Conservation (phyloP, 208 protist species). For the Naegleria fowleri region DNA sequence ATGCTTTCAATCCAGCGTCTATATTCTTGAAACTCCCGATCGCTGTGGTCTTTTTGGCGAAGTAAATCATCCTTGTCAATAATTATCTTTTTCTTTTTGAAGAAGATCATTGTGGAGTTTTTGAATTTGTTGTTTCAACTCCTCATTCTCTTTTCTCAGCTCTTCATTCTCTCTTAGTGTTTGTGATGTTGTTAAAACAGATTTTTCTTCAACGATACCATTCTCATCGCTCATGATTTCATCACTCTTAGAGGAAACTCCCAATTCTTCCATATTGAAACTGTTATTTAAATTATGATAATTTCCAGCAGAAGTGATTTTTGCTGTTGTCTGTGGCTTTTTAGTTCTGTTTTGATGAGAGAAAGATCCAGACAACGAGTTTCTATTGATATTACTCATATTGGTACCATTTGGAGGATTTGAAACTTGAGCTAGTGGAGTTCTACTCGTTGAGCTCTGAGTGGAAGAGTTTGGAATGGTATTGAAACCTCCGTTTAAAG, state of each 20-base stretch:
- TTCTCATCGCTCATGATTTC: background rate
- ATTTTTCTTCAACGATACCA: too few relatives aligned
- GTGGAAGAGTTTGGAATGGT: too few relatives aligned
- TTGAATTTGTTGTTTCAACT: background rate
- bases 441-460: too few relatives aligned
- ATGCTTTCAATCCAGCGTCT: background rate
- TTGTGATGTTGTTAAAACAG: too few relatives aligned
- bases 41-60: background rate
- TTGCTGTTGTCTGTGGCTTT: background rate
- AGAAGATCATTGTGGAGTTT: background rate
- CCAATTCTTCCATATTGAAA: too few relatives aligned
- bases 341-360: background rate
- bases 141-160: background rate
- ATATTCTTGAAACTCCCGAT: background rate
- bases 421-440: too few relatives aligned
- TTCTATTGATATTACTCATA: background rate
- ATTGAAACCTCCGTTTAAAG: too few relatives aligned
- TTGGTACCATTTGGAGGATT: background rate
- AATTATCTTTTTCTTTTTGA: background rate
- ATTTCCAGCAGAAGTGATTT: too few relatives aligned
- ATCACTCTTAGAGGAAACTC: background rate
- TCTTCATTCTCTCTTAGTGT: background rate
- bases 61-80: background rate
- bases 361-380: background rate
- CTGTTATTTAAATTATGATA: too few relatives aligned